Evolutionary conservation across 2,329 filamentous ascomycete species (phyloP), one percentile per base, ranked within the genome.

Genomic region (Stromatinia cepivora): DNA sequence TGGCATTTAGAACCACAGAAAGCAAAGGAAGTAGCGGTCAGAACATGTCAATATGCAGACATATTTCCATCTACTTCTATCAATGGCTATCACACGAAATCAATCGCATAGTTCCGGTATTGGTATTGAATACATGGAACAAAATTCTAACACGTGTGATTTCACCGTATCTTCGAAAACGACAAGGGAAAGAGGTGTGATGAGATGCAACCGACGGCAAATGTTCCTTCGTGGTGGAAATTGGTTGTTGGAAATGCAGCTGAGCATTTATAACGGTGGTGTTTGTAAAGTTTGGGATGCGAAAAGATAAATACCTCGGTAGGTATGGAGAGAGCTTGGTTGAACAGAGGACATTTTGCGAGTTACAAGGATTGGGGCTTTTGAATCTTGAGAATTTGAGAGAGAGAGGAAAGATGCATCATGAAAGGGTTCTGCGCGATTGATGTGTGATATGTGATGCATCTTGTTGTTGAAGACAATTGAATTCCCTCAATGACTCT

Each of bases 21-120:
- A 36, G 31, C 28, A n/a, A n/a, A 31, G 17, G 34, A 56, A 58
- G 36, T 42, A 58, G 56, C 56, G 56, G 56, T 58, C 56, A 58
- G 56, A 42, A 56, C 5, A 7, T 42, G 39, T 42, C 53, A 11
- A 13, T 17, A 56, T 34, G 53, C 53, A 56, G 31, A 34, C 20
- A 22, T 54, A 34, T 34, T 56, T 34, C 53, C 53, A 56, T 56
- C 17, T 42, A 11, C 39, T 13, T 42, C 39, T 13, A 42, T 11
- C 13, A 3, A 13, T 42, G 36, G 11, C 36, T 11, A 39, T 39
- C 10, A 39, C 36, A 39, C 36, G 11, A 39, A 39, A 39, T 39
- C 36, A 39, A 2, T 39, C 36, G 36, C 36, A 39, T 39, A 31
- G 31, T 31, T 31, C 31, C 31, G 31, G 31, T 31, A 31, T 31